Evolutionary conservation across 176 grass and related monocot genomes (phyloP).

Genomic region (Urochloa ruziziensis): DNA sequence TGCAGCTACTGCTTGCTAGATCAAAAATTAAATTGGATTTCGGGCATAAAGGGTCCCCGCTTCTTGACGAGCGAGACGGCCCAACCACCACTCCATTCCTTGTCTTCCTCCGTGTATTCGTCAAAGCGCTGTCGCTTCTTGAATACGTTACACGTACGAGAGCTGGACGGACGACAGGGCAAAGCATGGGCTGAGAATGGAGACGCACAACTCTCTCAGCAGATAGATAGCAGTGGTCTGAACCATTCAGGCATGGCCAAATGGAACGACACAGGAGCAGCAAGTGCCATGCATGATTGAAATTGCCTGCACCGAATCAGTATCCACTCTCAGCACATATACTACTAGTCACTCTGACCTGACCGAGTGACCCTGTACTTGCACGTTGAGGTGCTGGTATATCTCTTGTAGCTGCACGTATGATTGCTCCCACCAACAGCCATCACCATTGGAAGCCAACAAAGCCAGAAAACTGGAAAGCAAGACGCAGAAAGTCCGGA

Average conservation of each 20-base stretch:
- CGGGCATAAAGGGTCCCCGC: neutral
- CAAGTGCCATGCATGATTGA: slow-evolving; percentile 3
- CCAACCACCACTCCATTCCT: slow-evolving; percentile 26
- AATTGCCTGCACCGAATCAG: neutral
- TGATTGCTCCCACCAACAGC: neutral
- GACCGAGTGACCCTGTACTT: neutral
- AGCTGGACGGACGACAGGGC: slow-evolving; percentile 1
- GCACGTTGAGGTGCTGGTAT: neutral
- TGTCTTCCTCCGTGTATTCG: neutral
- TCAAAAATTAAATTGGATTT: neutral
- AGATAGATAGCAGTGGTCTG: too few species aligned
- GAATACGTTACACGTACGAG: too few species aligned
- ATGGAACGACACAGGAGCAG: neutral
- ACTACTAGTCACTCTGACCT: neutral
- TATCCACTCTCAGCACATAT: neutral
- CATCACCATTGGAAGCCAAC: neutral
- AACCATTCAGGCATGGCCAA: neutral
- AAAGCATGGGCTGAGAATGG: slow-evolving; percentile 7
- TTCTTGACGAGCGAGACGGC: neutral
- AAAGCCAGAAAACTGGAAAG: neutral
- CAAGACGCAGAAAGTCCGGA: neutral
- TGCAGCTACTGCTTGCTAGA: neutral
- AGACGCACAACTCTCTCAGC: neutral
- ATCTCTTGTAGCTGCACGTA: neutral
- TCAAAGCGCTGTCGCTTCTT: slow-evolving; percentile 17